Evolutionary conservation across 1,139 yeast genomes (phyloP).

Genomic region (Candida sp.): DNA sequence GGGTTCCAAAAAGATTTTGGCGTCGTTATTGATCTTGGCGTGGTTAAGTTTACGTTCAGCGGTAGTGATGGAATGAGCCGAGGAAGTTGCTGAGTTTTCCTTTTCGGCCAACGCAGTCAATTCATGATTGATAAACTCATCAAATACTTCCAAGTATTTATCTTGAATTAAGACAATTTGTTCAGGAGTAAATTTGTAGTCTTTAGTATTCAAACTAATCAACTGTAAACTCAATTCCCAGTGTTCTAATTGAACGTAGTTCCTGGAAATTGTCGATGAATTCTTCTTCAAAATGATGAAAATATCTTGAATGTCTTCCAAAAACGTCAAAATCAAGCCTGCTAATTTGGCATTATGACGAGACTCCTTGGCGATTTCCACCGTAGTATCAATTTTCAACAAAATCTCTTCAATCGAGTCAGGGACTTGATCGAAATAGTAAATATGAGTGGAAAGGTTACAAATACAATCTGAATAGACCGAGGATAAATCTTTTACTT

Average conservation of each 20-base stretch:
- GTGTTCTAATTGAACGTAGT: constrained; percentile 39
- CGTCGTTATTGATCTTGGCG: constrained; percentile 12
- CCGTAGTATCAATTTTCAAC: constrained; percentile 28
- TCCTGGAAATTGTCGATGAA: constrained; percentile 34
- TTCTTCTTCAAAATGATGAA: constrained; percentile 27
- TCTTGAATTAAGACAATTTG: constrained; percentile 30
- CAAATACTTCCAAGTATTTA: constrained; percentile 31
- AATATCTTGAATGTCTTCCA: constrained; percentile 31
- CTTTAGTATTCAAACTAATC: constrained; percentile 1
- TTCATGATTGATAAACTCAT: constrained; percentile 32
- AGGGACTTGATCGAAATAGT: constrained; percentile 77
- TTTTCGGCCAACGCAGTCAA: constrained; percentile 11
- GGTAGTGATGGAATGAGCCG: constrained; percentile 3
- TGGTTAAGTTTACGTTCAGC: constrained; percentile 6
- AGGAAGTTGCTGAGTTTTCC: neutral
- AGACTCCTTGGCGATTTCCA: constrained; percentile 8
- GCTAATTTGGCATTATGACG: constrained; percentile 13
- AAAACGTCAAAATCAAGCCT: constrained; percentile 24
- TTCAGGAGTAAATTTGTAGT: constrained; percentile 21
- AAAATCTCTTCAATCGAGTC: constrained; percentile 65
- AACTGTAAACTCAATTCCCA: constrained; percentile 41
- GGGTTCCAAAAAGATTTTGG: constrained; percentile 27
- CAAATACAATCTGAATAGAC: constrained; percentile 50
- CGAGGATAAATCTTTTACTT: constrained; percentile 22
- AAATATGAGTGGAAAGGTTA: constrained; percentile 66